These are phyloP conservation scores for Hypoxylon sp. DNA, from an alignment of 2,329 filamentous ascomycete species.

Conservation along the genomic window DNA sequence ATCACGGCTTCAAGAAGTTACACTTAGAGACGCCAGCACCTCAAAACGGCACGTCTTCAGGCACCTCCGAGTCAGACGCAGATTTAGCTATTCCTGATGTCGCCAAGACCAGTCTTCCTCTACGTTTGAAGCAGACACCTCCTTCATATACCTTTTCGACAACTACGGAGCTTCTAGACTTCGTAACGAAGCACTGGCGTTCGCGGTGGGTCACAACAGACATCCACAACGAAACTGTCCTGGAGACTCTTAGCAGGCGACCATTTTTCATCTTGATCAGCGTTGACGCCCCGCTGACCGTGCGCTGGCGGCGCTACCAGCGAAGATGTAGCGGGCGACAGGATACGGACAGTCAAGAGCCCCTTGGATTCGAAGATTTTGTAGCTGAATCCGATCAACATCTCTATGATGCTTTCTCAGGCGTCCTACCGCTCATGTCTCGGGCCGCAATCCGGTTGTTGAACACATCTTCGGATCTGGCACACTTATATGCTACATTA, in stretches of 20 bases:
- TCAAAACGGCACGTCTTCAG: conserved; percentile 7
- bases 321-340: conserved; percentile 36
- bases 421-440: conserved; percentile 82
- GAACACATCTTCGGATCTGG: conserved; percentile 82
- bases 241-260: conserved; percentile 82
- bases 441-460: conserved; percentile 87
- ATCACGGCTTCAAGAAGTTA: conserved; percentile 85
- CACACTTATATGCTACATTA: conserved; percentile 80
- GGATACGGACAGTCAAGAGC: conserved; percentile 29
- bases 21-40: conserved; percentile 62
- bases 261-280: conserved; percentile 96
- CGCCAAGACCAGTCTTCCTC: conserved; percentile 17
- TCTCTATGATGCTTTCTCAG: conserved; percentile 76
- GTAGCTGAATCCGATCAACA: conserved; percentile 76
- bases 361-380: conserved; percentile 68
- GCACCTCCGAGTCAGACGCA: conserved; percentile 11
- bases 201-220: conserved; percentile 89
- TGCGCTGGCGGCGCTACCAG: conserved; percentile 86
- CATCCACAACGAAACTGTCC: conserved; percentile 78
- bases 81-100: conserved; percentile 13
- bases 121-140: conserved; percentile 24
- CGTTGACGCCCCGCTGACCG: conserved; percentile 87
- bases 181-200: conserved; percentile 87
- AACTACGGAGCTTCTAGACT: conserved; percentile 80
- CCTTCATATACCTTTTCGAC: conserved; percentile 67